phyloP scores from a whole-genome alignment of 805 yeast genomes.

The Nakazawaea ambrosiae region DNA sequence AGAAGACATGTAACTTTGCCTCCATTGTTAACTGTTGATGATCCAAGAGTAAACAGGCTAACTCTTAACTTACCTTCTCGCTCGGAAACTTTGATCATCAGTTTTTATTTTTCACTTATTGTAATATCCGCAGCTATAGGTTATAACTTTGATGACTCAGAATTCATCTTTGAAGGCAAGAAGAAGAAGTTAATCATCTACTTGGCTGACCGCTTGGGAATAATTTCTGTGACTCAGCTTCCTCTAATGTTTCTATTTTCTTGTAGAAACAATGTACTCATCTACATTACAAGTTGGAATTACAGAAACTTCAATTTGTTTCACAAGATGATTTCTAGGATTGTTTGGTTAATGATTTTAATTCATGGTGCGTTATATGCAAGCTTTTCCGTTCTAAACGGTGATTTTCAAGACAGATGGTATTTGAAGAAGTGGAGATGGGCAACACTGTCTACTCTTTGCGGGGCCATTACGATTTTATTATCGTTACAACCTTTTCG shows the following conservation, averaged over 20 bases:
- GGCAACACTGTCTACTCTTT: slow-evolving; percentile 31
- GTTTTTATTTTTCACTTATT: slow-evolving; percentile 20
- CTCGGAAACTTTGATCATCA: slow-evolving; percentile 23
- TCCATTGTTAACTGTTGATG: slow-evolving; percentile 16
- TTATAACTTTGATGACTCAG: slow-evolving; percentile 18
- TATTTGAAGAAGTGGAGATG: slow-evolving; percentile 33
- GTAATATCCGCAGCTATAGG: slow-evolving; percentile 22
- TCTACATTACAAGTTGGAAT: slow-evolving; percentile 26
- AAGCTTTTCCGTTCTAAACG: slow-evolving; percentile 26
- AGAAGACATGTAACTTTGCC: slow-evolving; percentile 26
- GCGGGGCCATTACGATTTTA: slow-evolving; percentile 20
- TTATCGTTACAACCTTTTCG: slow-evolving; percentile 27
- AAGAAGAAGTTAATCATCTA: slow-evolving; percentile 23
- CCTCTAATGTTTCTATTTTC: slow-evolving; percentile 28
- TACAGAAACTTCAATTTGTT: slow-evolving; percentile 28
- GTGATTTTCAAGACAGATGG: slow-evolving; percentile 31
- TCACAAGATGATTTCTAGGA: slow-evolving; percentile 35
- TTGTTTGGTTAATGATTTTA: slow-evolving; percentile 27
- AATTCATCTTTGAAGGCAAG: slow-evolving; percentile 23
- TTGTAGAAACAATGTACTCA: slow-evolving; percentile 25
- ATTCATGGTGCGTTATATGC: slow-evolving; percentile 33
- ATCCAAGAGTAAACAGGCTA: not conserved
- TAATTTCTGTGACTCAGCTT: slow-evolving; percentile 30
- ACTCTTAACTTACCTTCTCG: slow-evolving; percentile 25
- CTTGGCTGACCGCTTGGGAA: slow-evolving; percentile 41